Conservation (phyloP, 768 basidiomycete genomes). For the Rhizopogon vesiculosus region DNA sequence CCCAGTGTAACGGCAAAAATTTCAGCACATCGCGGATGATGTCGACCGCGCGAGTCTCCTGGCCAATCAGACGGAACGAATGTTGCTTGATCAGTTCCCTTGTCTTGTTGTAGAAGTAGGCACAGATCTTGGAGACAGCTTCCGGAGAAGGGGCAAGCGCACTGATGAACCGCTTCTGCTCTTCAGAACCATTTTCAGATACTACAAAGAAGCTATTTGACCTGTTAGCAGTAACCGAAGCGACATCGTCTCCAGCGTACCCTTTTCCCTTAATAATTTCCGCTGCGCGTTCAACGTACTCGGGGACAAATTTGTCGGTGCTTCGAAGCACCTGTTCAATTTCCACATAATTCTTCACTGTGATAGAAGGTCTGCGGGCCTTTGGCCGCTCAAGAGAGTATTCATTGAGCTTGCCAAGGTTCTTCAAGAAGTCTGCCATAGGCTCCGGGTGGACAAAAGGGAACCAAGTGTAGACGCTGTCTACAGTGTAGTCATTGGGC, state of each 20-base stretch:
- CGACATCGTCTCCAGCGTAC: slow-evolving; percentile 29
- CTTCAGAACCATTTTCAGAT: slow-evolving; percentile 30
- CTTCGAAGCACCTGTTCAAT: slow-evolving; percentile 51
- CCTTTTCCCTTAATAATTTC: slow-evolving; percentile 57
- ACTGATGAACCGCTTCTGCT: slow-evolving; percentile 44
- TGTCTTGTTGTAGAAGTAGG: slow-evolving; percentile 66
- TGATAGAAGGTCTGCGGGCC: slow-evolving; percentile 15
- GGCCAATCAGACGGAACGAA: slow-evolving; percentile 54
- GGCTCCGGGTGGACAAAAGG: slow-evolving; percentile 74
- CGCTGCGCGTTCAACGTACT: slow-evolving; percentile 47
- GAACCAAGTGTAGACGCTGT: slow-evolving; percentile 82
- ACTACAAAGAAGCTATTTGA: slow-evolving; percentile 60
- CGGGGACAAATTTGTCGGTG: slow-evolving; percentile 36
- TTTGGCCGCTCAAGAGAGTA: slow-evolving; percentile 56
- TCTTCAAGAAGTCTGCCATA: slow-evolving; percentile 56
- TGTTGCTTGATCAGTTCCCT: slow-evolving; percentile 47
- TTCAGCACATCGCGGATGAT: slow-evolving; percentile 67
- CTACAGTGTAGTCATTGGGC: slow-evolving; percentile 61
- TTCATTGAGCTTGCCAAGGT: slow-evolving; percentile 46
- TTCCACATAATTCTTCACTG: slow-evolving; percentile 42
- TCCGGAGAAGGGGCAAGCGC: slow-evolving; percentile 48
- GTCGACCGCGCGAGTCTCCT: slow-evolving; percentile 51
- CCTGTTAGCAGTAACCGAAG: slow-evolving; percentile 3
- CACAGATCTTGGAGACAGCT: slow-evolving; percentile 42
- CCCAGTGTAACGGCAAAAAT: slow-evolving; percentile 64